A percentile compares a stretch with the other conserved stretches of the same genome.
Conservation (phyloP, 2,329 filamentous ascomycete genomes). For the Ophiostoma tasmaniense region DNA sequence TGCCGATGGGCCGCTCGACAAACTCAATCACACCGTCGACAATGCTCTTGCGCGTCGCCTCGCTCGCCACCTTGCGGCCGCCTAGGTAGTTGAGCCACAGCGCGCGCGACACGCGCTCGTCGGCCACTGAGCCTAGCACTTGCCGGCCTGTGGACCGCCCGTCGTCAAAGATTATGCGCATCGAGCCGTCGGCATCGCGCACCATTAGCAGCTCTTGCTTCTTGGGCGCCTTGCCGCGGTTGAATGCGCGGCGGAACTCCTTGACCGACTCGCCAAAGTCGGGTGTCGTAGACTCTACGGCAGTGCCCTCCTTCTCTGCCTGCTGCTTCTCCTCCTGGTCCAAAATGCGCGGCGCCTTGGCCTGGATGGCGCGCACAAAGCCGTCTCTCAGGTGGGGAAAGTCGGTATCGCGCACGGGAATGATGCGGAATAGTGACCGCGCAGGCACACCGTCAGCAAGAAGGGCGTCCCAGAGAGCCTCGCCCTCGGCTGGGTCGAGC, state of each 20-base stretch:
- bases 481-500: constrained; percentile 59
- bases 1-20: constrained; percentile 80
- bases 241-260: constrained; percentile 75
- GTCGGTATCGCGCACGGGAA: constrained; percentile 88
- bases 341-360: constrained; percentile 46
- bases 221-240: constrained; percentile 71
- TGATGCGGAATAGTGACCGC: constrained; percentile 69
- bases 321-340: constrained; percentile 24
- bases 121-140: constrained; percentile 60
- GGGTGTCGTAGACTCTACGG: background rate
- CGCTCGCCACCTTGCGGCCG: constrained; percentile 78
- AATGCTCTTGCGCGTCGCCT: constrained; percentile 69
- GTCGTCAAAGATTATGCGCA: constrained; percentile 61
- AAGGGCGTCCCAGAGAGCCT: constrained; percentile 65
- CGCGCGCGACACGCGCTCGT: constrained; percentile 71
- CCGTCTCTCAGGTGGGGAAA: constrained; percentile 88
- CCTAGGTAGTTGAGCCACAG: constrained; percentile 88
- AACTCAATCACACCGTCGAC: constrained; percentile 83
- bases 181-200: constrained; percentile 54
- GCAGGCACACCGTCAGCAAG: constrained; percentile 57
- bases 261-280: constrained; percentile 66
- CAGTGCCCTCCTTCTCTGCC: background rate
- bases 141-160: constrained; percentile 39
- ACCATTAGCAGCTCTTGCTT: constrained; percentile 66
- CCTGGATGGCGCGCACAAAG: constrained; percentile 77